Base-by-base conservation (phyloP, 495 filamentous ascomycete genomes). In the Penicillium chermesinum region DNA sequence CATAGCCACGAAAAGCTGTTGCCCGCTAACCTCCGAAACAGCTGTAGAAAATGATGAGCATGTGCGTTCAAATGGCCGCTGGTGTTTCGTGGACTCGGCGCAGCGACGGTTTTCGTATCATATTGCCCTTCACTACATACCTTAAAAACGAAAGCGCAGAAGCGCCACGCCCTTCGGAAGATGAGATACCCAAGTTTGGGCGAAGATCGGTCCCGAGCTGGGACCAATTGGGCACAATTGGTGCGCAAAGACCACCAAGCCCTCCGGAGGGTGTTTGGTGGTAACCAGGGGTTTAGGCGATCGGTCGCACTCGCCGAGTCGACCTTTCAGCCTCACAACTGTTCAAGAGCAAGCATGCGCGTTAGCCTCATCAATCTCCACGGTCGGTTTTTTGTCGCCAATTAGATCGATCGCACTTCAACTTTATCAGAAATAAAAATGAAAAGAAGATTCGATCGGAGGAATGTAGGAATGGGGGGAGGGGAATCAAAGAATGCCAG, bases 391-490 rank as follows among this genome's bases (percentile, higher is more conserved):
- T 49, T 49, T 54, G 55, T 61, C 50, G 50, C 38, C 41, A 54
- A 59, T 59, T 52, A 40, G 33, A 41, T 55, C 57, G 36, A 44
- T 58, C 57, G 53, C 54, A 10, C 4, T 30, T 45, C 45, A 49
- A 44, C 18, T 49, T 46, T 36, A 34, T 42, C 45, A 50, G 22
- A 47, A 52, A 52, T 41, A 42, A 51, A 39, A 42, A 41, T 43
- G 48, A 53, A 55, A 80, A 81, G 62, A 84, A 79, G 73, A 64
- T 54, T 72, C 67, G 32, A 76, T 81, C 79, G 82, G 85, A 62
- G 85, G 62, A 64, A 60, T 64, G 61, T 48, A 46, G 59, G 52
- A 49, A 25, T 27, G 22, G 33, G 45, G 16, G 47, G 19, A 27
- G 21, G 40, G 46, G 22, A 45, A 25, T 34, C 40, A 20, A 54